Percentiles rank a stretch among this genome's conserved stretches.
phyloP scores from a whole-genome alignment of 1,139 yeast species.

The Geotrichum bryndzae region DNA sequence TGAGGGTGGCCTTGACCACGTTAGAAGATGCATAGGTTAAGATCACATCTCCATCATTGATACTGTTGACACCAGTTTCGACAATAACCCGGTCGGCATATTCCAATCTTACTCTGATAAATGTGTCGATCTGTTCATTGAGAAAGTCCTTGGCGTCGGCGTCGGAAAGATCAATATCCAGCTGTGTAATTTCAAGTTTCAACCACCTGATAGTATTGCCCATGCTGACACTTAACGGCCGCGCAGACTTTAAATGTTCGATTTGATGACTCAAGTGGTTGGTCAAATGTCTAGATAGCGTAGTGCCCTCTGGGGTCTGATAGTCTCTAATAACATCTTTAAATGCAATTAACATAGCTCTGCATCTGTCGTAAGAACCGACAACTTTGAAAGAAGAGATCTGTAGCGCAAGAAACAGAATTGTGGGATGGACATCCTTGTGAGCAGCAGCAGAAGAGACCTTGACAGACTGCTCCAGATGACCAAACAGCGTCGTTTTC shows the following conservation, averaged over 20 bases:
- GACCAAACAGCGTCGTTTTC: slow-evolving; percentile 62
- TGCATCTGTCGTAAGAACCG: slow-evolving; percentile 83
- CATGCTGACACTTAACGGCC: slow-evolving; percentile 92
- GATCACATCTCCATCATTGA: slow-evolving; percentile 69
- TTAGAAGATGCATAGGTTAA: slow-evolving; percentile 85
- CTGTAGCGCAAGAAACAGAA: slow-evolving; percentile 70
- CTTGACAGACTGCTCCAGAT: slow-evolving; percentile 56
- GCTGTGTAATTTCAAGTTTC: slow-evolving; percentile 80
- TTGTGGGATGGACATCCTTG: slow-evolving; percentile 81
- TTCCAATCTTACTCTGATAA: slow-evolving; percentile 78
- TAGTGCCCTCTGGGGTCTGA: slow-evolving; percentile 76
- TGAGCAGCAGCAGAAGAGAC: slow-evolving; percentile 30
- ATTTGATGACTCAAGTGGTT: slow-evolving; percentile 90
- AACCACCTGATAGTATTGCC: slow-evolving; percentile 97
- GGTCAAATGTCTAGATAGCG: slow-evolving; percentile 82
- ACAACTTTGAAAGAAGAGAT: slow-evolving; percentile 79
- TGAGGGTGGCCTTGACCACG: slow-evolving; percentile 70
- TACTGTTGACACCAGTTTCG: slow-evolving; percentile 72
- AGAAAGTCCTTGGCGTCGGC: slow-evolving; percentile 64
- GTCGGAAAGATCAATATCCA: slow-evolving; percentile 65
- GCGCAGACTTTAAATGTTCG: slow-evolving; percentile 82
- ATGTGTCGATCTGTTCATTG: slow-evolving; percentile 65
- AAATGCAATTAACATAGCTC: slow-evolving; percentile 80
- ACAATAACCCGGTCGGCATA: slow-evolving; percentile 80
- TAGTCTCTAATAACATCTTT: slow-evolving; percentile 75